A percentile compares a stretch with the other conserved stretches of the same genome.
Evolutionary conservation across 169 alveolate species (phyloP).

Genomic region (Cryptosporidium xiaoi): DNA sequence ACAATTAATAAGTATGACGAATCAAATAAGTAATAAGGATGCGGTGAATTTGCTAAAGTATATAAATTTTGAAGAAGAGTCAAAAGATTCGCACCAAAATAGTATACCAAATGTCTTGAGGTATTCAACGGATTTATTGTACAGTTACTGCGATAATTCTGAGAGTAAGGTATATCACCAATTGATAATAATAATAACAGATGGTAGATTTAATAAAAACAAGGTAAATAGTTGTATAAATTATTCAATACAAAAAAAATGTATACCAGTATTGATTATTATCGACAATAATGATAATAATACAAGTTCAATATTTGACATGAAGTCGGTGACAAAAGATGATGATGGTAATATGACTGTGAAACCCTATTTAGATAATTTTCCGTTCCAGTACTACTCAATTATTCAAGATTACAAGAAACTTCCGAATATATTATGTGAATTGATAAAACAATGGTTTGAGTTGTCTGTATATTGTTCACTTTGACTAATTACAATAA

Average conservation of each 20-base stretch:
- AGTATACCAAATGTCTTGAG: constrained; percentile 80
- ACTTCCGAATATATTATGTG: constrained; percentile 86
- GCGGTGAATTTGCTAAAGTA: constrained; percentile 76
- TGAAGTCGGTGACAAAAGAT: constrained; percentile 83
- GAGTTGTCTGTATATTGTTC: constrained; percentile 6
- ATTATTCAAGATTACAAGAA: constrained; percentile 89
- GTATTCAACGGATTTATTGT: constrained; percentile 86
- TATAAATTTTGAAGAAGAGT: constrained; percentile 84
- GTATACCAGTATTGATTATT: constrained; percentile 89
- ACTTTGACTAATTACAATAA: neutral
- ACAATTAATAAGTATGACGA: constrained; percentile 74
- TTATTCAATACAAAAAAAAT: constrained; percentile 86
- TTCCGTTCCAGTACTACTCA: constrained; percentile 95
- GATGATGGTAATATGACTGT: constrained; percentile 88
- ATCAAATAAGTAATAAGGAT: constrained; percentile 65
- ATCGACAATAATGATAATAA: constrained; percentile 85
- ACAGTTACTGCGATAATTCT: constrained; percentile 52
- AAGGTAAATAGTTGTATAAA: constrained; percentile 88
- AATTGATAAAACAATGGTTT: constrained; percentile 85
- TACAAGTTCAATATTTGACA: constrained; percentile 83
- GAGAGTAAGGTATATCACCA: constrained; percentile 79
- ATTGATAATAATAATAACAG: constrained; percentile 93
- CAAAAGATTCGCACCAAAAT: constrained; percentile 80
- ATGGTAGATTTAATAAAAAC: constrained; percentile 97
- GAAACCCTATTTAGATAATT: constrained; percentile 92